These are phyloP conservation scores for Sporothrix brasiliensis DNA, from an alignment of 2,329 filamentous ascomycete species.

Conservation along the genomic window DNA sequence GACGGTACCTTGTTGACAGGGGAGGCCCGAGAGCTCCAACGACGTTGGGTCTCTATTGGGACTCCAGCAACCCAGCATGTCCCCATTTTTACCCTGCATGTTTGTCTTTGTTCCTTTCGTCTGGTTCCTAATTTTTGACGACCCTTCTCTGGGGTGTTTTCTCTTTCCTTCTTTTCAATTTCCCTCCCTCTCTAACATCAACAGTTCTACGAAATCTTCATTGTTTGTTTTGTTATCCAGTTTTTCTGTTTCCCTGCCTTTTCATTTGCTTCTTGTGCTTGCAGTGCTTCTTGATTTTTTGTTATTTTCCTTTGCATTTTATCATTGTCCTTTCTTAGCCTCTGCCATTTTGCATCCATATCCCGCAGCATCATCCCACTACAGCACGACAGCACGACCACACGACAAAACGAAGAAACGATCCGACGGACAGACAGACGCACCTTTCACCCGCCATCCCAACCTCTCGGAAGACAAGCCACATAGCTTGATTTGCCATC, in stretches of 20 bases:
- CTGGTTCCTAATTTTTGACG: background rate
- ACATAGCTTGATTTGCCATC: background rate
- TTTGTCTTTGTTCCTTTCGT: constrained; percentile 20
- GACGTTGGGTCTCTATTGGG: constrained; percentile 17
- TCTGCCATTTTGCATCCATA: constrained; percentile 7
- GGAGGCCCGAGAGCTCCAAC: constrained; percentile 23
- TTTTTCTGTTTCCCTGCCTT: constrained; percentile 19
- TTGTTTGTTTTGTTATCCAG: constrained; percentile 19
- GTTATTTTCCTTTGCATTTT: constrained; percentile 26
- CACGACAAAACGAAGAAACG: constrained; percentile 13
- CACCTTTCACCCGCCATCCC: background rate
- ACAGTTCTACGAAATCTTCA: constrained; percentile 16
- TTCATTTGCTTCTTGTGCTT: constrained; percentile 11
- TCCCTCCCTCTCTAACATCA: constrained; percentile 1
- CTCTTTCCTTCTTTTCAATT: background rate
- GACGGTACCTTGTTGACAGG: constrained; percentile 10
- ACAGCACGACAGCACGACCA: constrained; percentile 2
- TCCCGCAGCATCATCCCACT: background rate
- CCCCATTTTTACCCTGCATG: constrained; percentile 19
- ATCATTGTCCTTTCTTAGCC: background rate
- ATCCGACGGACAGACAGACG: constrained; percentile 3
- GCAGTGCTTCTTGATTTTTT: constrained; percentile 15
- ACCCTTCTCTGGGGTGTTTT: background rate
- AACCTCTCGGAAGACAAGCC: constrained; percentile 26
- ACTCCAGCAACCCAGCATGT: constrained; percentile 8